A percentile compares a stretch with the other conserved stretches of the same genome.
Conservation (phyloP, 1,139 yeast genomes). For the Pichia sp. region DNA sequence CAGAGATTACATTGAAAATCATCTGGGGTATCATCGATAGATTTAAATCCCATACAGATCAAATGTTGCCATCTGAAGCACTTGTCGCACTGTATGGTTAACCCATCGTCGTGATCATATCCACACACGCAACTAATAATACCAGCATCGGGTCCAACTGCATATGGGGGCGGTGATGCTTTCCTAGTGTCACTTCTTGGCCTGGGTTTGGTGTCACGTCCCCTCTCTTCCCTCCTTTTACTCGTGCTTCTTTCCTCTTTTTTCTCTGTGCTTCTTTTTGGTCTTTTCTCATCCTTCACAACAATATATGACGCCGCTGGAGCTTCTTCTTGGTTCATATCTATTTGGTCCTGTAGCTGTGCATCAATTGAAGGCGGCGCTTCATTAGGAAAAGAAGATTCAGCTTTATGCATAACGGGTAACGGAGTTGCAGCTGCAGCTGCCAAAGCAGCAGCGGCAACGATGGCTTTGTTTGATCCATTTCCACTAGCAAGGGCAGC, state of each 20-base stretch:
- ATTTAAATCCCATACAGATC: constrained; percentile 70
- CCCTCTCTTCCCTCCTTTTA: neutral
- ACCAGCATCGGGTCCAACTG: constrained; percentile 75
- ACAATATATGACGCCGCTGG: too few relatives aligned
- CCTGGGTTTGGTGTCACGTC: too few relatives aligned
- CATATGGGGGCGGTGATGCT: constrained; percentile 32
- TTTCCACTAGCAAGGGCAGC: constrained; percentile 36
- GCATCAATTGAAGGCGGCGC: neutral
- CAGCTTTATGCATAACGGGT: constrained; percentile 32
- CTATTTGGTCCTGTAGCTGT: neutral
- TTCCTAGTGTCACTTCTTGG: neutral
- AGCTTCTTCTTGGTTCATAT: neutral
- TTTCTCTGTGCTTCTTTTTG: neutral
- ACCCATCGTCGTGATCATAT: constrained; percentile 87
- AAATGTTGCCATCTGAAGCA: constrained; percentile 97
- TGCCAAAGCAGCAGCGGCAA: constrained; percentile 67
- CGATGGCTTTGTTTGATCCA: constrained; percentile 40
- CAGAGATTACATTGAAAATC: constrained; percentile 78
- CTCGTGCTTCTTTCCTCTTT: neutral
- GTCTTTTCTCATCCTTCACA: constrained; percentile 1
- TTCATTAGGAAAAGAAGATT: neutral
- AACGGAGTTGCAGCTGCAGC: constrained; percentile 65
- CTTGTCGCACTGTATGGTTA: constrained; percentile 87
- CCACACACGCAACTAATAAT: constrained; percentile 87
- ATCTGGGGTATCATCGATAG: constrained; percentile 74